Percentiles rank a stretch among this genome's conserved stretches.
phyloP scores from a whole-genome alignment of 495 filamentous ascomycete species.

The Letharia columbiana region DNA sequence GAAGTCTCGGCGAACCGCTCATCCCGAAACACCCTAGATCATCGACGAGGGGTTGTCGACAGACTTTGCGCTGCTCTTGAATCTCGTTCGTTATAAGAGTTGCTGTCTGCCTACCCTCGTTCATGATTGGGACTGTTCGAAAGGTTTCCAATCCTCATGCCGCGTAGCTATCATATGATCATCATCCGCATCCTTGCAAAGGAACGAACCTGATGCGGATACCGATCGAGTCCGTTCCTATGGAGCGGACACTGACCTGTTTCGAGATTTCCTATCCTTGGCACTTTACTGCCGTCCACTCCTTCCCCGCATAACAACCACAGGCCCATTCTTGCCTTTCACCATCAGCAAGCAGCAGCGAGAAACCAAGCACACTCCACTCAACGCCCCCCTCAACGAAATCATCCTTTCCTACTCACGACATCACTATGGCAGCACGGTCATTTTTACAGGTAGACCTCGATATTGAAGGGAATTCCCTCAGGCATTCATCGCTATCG shows the following conservation, averaged over 20 bases:
- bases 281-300: not conserved
- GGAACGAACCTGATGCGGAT: not conserved
- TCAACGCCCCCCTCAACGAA: too few relatives aligned
- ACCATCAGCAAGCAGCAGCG: too few relatives aligned
- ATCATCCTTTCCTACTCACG: too few relatives aligned
- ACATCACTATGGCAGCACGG: too few relatives aligned
- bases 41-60: not conserved
- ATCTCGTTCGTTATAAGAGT: not conserved
- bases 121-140: not conserved
- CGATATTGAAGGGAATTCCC: not conserved
- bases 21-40: not conserved
- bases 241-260: not conserved
- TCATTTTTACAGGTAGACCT: too few relatives aligned
- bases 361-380: too few relatives aligned
- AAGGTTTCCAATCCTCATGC: not conserved
- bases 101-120: not conserved
- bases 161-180: not conserved
- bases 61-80: not conserved
- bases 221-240: not conserved
- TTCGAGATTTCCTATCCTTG: not conserved
- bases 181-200: not conserved
- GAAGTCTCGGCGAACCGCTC: not conserved
- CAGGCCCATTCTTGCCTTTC: too few relatives aligned
- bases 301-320: not conserved
- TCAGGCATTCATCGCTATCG: not conserved